A percentile compares a stretch with the other conserved stretches of the same genome.
These are phyloP conservation scores for Pyrrhoderma noxium DNA, from an alignment of 1,284 basidiomycete species.

Conservation along the genomic window DNA sequence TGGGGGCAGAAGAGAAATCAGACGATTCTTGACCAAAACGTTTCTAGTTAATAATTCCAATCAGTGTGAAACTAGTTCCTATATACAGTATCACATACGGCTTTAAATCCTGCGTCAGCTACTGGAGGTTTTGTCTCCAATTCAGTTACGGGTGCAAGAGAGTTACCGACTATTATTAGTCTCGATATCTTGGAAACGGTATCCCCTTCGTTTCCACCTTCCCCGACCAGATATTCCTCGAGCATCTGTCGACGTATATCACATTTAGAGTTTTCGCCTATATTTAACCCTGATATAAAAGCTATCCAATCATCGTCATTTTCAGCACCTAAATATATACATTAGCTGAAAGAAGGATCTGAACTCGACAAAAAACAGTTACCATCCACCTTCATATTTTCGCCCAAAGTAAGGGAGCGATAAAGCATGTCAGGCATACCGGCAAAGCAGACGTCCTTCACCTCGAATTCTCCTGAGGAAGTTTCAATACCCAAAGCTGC, in stretches of 20 bases:
- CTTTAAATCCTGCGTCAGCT: slow-evolving; percentile 5
- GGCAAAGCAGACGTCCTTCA: slow-evolving; percentile 84
- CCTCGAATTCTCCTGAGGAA: slow-evolving; percentile 85
- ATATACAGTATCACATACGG: slow-evolving; percentile 7
- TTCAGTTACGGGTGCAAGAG: slow-evolving; percentile 47
- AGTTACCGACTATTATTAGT: slow-evolving; percentile 83
- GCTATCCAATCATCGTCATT: slow-evolving; percentile 68
- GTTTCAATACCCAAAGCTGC: slow-evolving; percentile 90
- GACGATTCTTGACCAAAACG: slow-evolving; percentile 53
- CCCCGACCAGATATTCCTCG: slow-evolving; percentile 83
- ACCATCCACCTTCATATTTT: slow-evolving; percentile 38
- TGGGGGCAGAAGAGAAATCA: slow-evolving; percentile 69
- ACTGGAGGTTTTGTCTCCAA: slow-evolving; percentile 4
- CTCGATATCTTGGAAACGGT: slow-evolving; percentile 71
- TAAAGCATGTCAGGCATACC: slow-evolving; percentile 64
- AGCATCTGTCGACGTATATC: slow-evolving; percentile 78
- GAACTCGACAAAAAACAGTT: slow-evolving; percentile 20
- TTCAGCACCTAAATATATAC: slow-evolving; percentile 16
- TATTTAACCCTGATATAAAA: slow-evolving; percentile 74
- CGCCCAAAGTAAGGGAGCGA: slow-evolving; percentile 28
- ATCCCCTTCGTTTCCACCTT: slow-evolving; percentile 65
- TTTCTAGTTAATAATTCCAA: slow-evolving; percentile 32
- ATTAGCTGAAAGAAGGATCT: slow-evolving; percentile 21
- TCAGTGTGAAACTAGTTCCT: not conserved
- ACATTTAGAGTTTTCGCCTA: slow-evolving; percentile 52